Conservation (phyloP, 2,329 filamentous ascomycete species). For the Trichoderma semiorbis region DNA sequence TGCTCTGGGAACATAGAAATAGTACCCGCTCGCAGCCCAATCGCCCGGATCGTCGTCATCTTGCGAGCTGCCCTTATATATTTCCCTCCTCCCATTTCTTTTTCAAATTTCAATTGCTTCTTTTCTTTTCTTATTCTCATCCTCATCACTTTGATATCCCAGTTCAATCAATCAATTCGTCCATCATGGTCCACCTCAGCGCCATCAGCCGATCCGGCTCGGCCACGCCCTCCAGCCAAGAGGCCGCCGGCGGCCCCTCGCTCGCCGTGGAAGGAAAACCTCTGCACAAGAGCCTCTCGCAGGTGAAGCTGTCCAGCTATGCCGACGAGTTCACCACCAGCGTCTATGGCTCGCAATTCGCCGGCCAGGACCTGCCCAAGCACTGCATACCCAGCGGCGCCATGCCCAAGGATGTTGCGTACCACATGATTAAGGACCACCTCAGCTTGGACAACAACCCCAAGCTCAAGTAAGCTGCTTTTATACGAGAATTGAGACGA, state of each 20-base stretch:
- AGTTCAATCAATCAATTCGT: slow-evolving; percentile 20
- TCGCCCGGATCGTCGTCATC: neutral
- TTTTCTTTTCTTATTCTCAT: neutral
- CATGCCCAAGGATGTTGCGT: slow-evolving; percentile 92
- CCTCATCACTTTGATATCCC: neutral
- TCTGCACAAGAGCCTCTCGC: slow-evolving; percentile 25
- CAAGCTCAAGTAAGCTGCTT: slow-evolving; percentile 66
- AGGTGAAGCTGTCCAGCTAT: slow-evolving; percentile 48
- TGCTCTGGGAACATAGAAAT: neutral
- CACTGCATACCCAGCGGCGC: slow-evolving; percentile 84
- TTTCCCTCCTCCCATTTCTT: neutral
- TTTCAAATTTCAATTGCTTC: neutral
- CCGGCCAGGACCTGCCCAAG: slow-evolving; percentile 73
- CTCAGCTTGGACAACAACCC: slow-evolving; percentile 88
- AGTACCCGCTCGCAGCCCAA: neutral
- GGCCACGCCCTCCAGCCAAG: neutral
- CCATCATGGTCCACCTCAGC: slow-evolving; percentile 51
- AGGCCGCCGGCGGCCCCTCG: slow-evolving; percentile 8
- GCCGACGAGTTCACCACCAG: slow-evolving; percentile 66
- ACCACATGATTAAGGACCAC: slow-evolving; percentile 95
- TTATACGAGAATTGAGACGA: neutral
- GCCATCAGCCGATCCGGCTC: slow-evolving; percentile 37
- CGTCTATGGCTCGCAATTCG: slow-evolving; percentile 86
- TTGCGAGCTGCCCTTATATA: neutral
- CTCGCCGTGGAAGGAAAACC: slow-evolving; percentile 23